phyloP scores from a whole-genome alignment of 1,139 yeast genomes.

The Blastobotrys petasosporus region DNA sequence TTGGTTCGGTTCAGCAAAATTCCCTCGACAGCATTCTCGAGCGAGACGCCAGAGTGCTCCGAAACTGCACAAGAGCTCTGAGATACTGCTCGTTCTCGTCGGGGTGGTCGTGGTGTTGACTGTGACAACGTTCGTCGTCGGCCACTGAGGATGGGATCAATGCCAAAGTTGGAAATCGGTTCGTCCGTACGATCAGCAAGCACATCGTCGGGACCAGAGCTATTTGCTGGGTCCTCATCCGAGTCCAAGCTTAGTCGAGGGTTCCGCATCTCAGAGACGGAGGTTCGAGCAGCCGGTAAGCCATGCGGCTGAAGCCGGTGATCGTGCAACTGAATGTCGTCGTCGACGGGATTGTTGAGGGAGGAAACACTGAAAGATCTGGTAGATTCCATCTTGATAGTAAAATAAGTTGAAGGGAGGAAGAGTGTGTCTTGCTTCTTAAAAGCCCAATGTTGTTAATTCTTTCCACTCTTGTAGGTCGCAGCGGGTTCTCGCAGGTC shows the following conservation, averaged over 20 bases:
- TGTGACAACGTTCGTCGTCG: conserved; percentile 1
- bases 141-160: conserved; percentile 10
- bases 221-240: background rate
- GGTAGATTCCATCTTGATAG: conserved; percentile 11
- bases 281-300: conserved; percentile 23
- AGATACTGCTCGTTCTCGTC: conserved; percentile 16
- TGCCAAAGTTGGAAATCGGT: conserved; percentile 8
- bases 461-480: background rate
- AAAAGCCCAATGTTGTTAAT: background rate
- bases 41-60: conserved; percentile 19
- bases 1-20: conserved; percentile 16
- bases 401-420: background rate
- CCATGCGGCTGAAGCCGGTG: conserved; percentile 32
- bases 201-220: conserved; percentile 2
- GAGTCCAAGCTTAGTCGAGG: background rate
- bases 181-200: conserved; percentile 8
- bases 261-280: conserved; percentile 11
- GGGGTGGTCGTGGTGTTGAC: background rate
- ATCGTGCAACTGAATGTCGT: conserved; percentile 26
- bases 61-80: conserved; percentile 24
- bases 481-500: too few species aligned
- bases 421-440: background rate
- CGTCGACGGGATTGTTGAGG: conserved; percentile 4
- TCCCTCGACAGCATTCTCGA: conserved; percentile 13
- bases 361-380: conserved; percentile 11